phyloP scores from a whole-genome alignment of 192 early-diverging fungal species.

The Entomortierella lignicola region DNA sequence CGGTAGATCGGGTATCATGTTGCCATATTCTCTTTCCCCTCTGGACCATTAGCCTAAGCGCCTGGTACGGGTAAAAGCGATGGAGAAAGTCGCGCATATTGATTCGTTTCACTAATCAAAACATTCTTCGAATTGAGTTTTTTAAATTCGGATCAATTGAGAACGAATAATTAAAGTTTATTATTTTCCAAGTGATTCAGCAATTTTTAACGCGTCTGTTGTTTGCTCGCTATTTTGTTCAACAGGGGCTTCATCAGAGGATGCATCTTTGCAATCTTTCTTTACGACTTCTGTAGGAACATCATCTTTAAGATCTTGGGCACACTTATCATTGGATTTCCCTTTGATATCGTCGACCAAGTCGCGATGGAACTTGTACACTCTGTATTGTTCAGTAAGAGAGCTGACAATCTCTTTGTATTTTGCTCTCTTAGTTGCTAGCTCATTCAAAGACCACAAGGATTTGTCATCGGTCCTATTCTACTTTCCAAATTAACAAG shows the following conservation, averaged over 20 bases:
- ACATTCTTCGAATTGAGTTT: neutral
- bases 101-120: neutral
- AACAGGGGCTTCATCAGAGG: neutral
- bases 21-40: neutral
- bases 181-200: neutral
- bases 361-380: constrained; percentile 22
- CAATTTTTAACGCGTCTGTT: neutral
- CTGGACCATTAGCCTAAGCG: constrained; percentile 26
- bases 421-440: constrained; percentile 26
- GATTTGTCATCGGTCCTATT: constrained; percentile 29
- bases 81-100: constrained; percentile 44
- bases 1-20: neutral
- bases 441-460: constrained; percentile 26
- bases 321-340: constrained; percentile 12
- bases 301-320: neutral
- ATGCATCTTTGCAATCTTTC: neutral
- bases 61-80: constrained; percentile 41
- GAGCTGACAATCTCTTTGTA: constrained; percentile 27
- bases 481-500: neutral
- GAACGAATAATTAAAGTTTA: neutral
- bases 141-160: neutral
- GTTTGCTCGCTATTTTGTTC: neutral
- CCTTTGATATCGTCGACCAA: constrained; percentile 33
- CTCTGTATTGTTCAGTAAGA: constrained; percentile 23
- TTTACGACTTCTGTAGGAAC: neutral